These are phyloP conservation scores for Botrytis squamosa DNA, from an alignment of 2,329 filamentous ascomycete species.

Conservation along the genomic window DNA sequence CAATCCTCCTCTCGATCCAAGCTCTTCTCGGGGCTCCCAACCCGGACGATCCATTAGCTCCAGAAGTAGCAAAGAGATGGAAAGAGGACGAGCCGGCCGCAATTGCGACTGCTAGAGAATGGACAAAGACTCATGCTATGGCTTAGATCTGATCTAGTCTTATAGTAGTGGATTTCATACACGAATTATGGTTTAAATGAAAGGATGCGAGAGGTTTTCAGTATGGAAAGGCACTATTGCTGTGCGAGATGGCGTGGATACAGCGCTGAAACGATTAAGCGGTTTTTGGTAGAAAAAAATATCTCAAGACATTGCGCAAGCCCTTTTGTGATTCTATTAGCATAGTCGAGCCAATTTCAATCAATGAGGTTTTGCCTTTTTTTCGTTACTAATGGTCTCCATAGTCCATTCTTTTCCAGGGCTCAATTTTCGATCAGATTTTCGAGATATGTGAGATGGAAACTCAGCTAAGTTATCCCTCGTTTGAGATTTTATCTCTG, in stretches of 20 bases:
- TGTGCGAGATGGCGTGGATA: neutral
- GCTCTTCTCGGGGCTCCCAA: conserved; percentile 94
- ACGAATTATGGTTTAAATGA: conserved; percentile 16
- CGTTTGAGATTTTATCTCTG: neutral
- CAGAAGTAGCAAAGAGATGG: conserved; percentile 97
- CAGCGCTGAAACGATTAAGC: neutral
- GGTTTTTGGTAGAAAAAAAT: conserved; percentile 12
- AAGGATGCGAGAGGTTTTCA: neutral
- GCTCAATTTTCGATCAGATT: neutral
- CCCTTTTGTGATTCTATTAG: conserved; percentile 8
- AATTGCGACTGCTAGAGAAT: conserved; percentile 87
- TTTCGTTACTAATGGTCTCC: neutral
- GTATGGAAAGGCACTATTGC: neutral
- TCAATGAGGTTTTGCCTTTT: neutral
- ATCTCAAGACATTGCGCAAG: conserved; percentile 3
- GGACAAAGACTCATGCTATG: conserved; percentile 60
- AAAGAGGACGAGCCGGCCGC: conserved; percentile 93
- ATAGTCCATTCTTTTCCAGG: neutral
- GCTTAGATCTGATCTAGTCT: conserved; percentile 24
- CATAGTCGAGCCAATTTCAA: neutral
- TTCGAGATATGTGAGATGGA: neutral
- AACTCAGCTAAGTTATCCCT: too few relatives aligned
- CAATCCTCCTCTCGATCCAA: conserved; percentile 97
- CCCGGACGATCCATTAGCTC: conserved; percentile 95
- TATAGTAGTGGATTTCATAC: neutral